Evolutionary conservation across 2,329 filamentous ascomycete genomes (phyloP), one percentile per base, ranked within the genome.

Genomic region (Tolypocladium pustulatum): DNA sequence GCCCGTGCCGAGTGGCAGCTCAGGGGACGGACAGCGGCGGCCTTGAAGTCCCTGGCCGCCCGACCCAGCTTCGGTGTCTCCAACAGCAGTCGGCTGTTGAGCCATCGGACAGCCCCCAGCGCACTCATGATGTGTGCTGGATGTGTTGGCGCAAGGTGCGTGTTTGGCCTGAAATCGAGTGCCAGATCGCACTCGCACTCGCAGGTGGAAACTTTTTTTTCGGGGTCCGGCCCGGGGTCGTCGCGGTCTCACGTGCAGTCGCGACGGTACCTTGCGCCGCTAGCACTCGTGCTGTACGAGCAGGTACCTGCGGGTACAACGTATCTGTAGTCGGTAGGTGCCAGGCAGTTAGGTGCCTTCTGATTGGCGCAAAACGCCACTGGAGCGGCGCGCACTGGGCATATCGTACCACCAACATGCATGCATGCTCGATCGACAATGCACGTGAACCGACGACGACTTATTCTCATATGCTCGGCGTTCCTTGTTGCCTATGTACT

Each of bases 91-190:
- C 69, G 72, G 67, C 72, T 70, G 65, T 69, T 73, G 64, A 74
- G 73, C 73, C 73, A 75, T 69, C 73, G 74, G 68, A 67, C 66
- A 60, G 71, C 67, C 66, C 70, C 67, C 58, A 71, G 67, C 64
- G 69, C 72, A 68, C 71, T 76, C 74, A 76, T 76, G 58, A 65
- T 72, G 68, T 62, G 49, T 59, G 51, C 59, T 58, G 41, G 38
- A 52, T 49, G 32, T 7, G 22, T 40, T 57, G 61, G 52, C 57
- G 25, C 38, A 54, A 37, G 46, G 56, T 27, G 30, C 49, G 49
- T 53, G 49, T 53, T 22, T 53, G 49, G 30, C 49, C 49, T 22
- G 30, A 22, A 32, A 36, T 36, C 20, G 20, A 34, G 10, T 30
- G 25, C 22, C 41, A 25, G 41, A 27, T 27, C 41, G 22, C 12